Base-by-base conservation (phyloP, 192 early-diverging fungal genomes). In the Allomyces macrogynus region DNA sequence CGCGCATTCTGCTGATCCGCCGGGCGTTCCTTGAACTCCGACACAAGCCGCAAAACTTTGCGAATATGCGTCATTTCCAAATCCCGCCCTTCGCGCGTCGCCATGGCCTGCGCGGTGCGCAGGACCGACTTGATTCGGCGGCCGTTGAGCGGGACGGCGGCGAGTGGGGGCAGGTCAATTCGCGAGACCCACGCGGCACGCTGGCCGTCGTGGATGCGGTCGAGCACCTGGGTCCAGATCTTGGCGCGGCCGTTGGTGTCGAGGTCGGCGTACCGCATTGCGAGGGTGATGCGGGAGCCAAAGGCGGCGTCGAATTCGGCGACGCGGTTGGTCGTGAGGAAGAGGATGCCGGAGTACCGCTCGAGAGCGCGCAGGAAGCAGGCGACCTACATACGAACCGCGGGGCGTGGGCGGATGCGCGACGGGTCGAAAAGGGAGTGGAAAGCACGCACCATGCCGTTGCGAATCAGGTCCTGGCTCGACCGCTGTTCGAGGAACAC, bases 401-500 rank as follows among this genome's bases (percentile, higher is more conserved):
- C n/a, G n/a, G n/a, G n/a, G n/a, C n/a, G n/a, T n/a, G n/a, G n/a
- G n/a, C n/a, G n/a, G n/a, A n/a, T n/a, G n/a, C n/a, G n/a, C n/a
- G n/a, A n/a, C n/a, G n/a, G n/a, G n/a, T n/a, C n/a, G n/a, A n/a
- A n/a, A n/a, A n/a, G n/a, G 12, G 64, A 70, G 64, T 12, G 70
- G 63, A 64, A 42, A 64, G 32, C 32, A 40, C 32, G 32, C 4
- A 40, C 32, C 32, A 40, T 40, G 32, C 32, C 74, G 64, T 81
- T 83, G 4, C 80, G 67, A 11, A 78, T 26, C 12, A 83, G 67
- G 61, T 83, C 81, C 64, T 62, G 62, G 3, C 69, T 68, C 18
- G 66, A 68, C n/a, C 81, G 64, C 63, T 77, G 73, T 69, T 83
- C 81, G 43, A 83, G 63, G 63, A 83, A 82, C 4, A 83, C 78